These are phyloP conservation scores for Darksidea phi DNA, from an alignment of 495 filamentous ascomycete species.

Conservation along the genomic window DNA sequence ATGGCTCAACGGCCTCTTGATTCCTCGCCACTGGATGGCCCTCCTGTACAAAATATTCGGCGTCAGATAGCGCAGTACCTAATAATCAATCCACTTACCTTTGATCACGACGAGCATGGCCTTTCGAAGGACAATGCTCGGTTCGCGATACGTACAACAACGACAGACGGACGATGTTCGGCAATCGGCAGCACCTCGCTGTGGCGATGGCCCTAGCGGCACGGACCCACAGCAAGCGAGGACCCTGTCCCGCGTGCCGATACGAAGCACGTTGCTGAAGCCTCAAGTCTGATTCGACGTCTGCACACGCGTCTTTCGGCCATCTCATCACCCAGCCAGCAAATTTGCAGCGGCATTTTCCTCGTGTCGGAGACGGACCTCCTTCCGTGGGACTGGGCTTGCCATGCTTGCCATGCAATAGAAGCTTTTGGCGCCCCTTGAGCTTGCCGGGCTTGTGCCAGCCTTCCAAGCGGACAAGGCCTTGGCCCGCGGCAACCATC, in stretches of 20 bases:
- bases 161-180: too few species aligned
- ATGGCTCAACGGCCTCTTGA: neutral
- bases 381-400: neutral
- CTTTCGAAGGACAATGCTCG: too few species aligned
- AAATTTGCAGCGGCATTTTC: neutral
- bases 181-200: too few species aligned
- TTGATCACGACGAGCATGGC: too few species aligned
- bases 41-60: slow-evolving; percentile 5
- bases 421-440: neutral
- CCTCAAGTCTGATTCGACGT: neutral
- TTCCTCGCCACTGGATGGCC: slow-evolving; percentile 20
- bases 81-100: slow-evolving; percentile 3
- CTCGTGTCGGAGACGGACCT: neutral
- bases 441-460: neutral
- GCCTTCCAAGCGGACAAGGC: neutral
- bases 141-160: too few species aligned
- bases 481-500: neutral
- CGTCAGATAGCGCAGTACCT: slow-evolving; percentile 8
- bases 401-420: neutral
- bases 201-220: too few species aligned
- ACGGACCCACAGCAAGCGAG: too few species aligned
- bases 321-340: neutral
- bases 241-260: too few species aligned
- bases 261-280: neutral
- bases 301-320: neutral